Percentiles rank a stretch among this genome's conserved stretches.
Conservation (phyloP, 78 protist genomes). For the Bodo saltans region DNA sequence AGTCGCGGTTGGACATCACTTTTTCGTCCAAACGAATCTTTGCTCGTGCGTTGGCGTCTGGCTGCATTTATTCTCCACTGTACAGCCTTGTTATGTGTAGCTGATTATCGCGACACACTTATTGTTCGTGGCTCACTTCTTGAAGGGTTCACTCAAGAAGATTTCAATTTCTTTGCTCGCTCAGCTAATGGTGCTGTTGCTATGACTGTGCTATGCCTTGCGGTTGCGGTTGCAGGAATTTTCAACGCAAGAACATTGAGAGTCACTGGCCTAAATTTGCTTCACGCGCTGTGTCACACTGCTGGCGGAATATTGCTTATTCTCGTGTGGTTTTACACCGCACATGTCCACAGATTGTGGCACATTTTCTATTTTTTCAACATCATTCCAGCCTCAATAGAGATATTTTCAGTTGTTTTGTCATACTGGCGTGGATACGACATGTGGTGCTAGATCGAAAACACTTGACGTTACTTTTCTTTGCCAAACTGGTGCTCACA, state of each 20-base stretch:
- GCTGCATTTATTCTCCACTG: background rate
- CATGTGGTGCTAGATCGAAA: background rate
- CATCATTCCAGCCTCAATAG: background rate
- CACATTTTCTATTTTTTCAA: background rate
- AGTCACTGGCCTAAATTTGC: background rate
- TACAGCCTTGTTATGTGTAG: background rate
- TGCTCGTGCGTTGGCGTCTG: background rate
- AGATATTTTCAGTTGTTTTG: background rate
- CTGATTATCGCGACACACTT: background rate
- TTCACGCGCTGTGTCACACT: background rate
- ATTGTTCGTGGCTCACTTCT: background rate
- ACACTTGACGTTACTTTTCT: background rate
- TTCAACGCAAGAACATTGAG: background rate
- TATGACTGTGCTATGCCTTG: background rate
- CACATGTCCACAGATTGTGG: background rate
- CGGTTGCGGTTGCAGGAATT: background rate
- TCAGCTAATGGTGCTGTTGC: background rate
- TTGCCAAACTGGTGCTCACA: background rate
- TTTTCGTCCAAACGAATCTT: background rate
- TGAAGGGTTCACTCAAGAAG: background rate
- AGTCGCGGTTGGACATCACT: no score
- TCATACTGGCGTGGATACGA: background rate
- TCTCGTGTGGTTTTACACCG: background rate
- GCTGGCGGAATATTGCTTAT: background rate
- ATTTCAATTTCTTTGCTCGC: background rate